Evolutionary conservation across 345 rosid species (phyloP), one percentile per base, ranked within the genome.

Genomic region (Mangifera indica): DNA sequence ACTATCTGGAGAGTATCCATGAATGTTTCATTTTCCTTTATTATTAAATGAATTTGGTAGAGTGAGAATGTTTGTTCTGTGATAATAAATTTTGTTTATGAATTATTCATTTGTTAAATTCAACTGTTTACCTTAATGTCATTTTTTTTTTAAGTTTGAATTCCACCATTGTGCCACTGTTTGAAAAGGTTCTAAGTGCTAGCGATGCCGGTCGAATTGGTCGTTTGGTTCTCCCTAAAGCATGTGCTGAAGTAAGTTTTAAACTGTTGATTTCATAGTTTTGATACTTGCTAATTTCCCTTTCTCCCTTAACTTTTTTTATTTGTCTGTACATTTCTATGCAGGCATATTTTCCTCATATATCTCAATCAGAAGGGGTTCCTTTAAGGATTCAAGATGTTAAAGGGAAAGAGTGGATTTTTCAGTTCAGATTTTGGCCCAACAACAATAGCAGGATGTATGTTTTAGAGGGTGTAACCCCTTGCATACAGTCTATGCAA

Each of bases 191-290:
- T 80, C 91, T 93, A 20, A 89, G 97, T 80, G 96, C 97, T 60
- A 93, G 98, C 81, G 98, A 93, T 88, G 97, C 97, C 49, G 98
- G 98, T 63, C 89, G 97, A 76, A 93, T 93, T 81, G 98, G 97
- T 73, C 94, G 98, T 45, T 77, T 93, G 71, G 98, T 93, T 84
- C 94, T 93, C 40, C 97, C 97, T 37, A 93, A 93, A 88, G 97
- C 97, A 14, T 93, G 98, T 78, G 98, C 98, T 14, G 98, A 93
- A 82, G 98, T 91, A 85, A 78, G 87, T 81, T 65, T 66, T 49
- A 46, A 29, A 71, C 17, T 67, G 42, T 60, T 24, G 24, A 40
- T 69, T 63, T 59, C 59, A 14, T 58, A 13, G 48, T 21, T 70
- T 42, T 57, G 46, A 44, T 53, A 24, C 8, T 8, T 48, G 32